Conservation (phyloP, 306 rosid genomes). For the Quercus mongolica region DNA sequence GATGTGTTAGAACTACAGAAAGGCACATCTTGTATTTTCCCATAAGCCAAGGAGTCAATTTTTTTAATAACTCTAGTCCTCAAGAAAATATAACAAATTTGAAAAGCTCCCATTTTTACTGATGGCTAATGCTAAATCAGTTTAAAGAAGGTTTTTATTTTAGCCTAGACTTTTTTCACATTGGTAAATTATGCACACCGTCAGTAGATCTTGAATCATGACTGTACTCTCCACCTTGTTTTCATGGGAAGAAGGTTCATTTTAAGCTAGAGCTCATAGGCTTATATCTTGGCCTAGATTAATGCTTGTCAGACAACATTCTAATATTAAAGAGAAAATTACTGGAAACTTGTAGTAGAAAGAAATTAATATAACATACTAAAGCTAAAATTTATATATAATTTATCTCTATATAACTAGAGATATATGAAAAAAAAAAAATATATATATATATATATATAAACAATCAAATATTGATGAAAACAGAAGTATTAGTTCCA, state of each 20-base stretch:
- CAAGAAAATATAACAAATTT: neutral
- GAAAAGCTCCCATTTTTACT: neutral
- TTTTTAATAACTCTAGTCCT: neutral
- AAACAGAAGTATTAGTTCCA: neutral
- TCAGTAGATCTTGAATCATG: no score
- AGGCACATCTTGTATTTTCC: neutral
- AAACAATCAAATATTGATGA: neutral
- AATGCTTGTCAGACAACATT: neutral
- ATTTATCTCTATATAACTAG: neutral
- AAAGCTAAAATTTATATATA: neutral
- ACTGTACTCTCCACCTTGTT: no score
- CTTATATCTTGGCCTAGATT: neutral
- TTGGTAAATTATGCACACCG: no score
- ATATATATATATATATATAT: no score
- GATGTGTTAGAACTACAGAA: constrained; percentile 1
- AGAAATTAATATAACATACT: neutral
- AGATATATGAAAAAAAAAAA: neutral
- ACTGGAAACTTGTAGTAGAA: neutral
- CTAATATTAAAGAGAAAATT: no score
- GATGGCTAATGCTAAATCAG: neutral
- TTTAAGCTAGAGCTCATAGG: no score
- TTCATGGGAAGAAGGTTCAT: no score
- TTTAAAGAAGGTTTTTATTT: neutral
- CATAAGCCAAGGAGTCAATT: no score
- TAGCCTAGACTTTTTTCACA: neutral